A percentile compares a stretch with the other conserved stretches of the same genome.
These are phyloP conservation scores for Colletotrichum tropicale DNA, from an alignment of 2,329 filamentous ascomycete genomes.

Conservation along the genomic window DNA sequence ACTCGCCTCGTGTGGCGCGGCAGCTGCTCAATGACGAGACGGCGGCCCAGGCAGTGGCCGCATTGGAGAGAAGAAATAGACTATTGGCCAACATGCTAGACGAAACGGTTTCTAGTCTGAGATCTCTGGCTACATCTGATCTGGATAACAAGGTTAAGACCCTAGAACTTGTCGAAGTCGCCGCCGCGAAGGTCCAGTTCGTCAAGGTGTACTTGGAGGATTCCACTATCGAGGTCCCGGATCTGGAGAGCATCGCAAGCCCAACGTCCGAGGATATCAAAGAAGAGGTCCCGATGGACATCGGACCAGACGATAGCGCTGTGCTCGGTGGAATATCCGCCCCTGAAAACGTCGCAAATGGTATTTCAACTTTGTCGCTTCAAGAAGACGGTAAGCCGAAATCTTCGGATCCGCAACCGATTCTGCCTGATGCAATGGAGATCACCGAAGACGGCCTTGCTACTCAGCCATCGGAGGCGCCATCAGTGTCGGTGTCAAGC, in stretches of 20 bases:
- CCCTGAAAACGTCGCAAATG: neutral
- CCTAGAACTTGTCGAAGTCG: constrained; percentile 60
- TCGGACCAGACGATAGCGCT: neutral
- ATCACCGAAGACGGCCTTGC: neutral
- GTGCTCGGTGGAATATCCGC: neutral
- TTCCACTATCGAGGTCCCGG: constrained; percentile 55
- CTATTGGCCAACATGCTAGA: constrained; percentile 72
- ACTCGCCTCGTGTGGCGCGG: constrained; percentile 40
- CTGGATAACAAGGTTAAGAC: constrained; percentile 53
- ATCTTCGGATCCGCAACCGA: neutral
- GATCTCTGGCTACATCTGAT: constrained; percentile 58
- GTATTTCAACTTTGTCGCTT: constrained; percentile 10
- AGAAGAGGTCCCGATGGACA: constrained; percentile 6
- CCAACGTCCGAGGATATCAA: neutral
- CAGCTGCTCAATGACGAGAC: constrained; percentile 39
- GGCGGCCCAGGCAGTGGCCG: constrained; percentile 41
- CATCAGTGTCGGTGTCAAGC: neutral
- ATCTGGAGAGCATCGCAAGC: constrained; percentile 9
- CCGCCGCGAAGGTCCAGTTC: constrained; percentile 68
- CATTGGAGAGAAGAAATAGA: constrained; percentile 69
- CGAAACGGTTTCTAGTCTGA: constrained; percentile 67
- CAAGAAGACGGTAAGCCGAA: neutral
- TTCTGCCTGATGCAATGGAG: constrained; percentile 6
- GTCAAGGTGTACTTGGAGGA: constrained; percentile 68
- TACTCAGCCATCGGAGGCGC: neutral